Base-by-base conservation (phyloP, 2,329 filamentous ascomycete genomes). In the Pseudogymnoascus pannorum region DNA sequence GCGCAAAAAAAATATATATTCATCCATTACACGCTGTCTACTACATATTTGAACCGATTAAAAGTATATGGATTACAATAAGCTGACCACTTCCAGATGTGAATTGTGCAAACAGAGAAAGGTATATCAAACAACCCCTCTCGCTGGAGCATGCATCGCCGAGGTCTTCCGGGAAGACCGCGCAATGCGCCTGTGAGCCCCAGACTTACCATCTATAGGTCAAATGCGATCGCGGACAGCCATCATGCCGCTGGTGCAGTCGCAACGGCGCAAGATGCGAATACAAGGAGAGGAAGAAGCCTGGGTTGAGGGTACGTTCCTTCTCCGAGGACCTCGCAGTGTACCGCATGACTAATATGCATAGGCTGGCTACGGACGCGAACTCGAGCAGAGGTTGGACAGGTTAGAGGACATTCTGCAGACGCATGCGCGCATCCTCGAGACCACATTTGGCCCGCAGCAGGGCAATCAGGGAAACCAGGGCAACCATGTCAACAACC, bases 51-150 rank as follows among this genome's bases (percentile, higher is more conserved):
- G 35, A 40, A 51, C 59, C 22, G 66, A 66, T 26, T 20, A 61
- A 33, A 57, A 61, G 58, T 61, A 66, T 35, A 54, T 64, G 58
- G 65, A 67, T 42, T 63, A 67, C 57, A 66, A 64, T 66, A 70
- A 65, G 70, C 71, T 72, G 63, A 72, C 68, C 31, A 63, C 70
- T 61, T 70, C 67, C 73, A 87, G 85, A 69, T 87, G 89, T 71
- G 89, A 92, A 75, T 80, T 89, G 59, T 91, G 89, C 77, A 92
- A 92, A 75, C 86, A 89, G 73, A 79, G 89, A 76, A 93, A 92
- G 79, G 88, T n/a, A n/a, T 91, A 75, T 61, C n/a, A 14, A 18
- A 14, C 36, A 7, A 9, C n/a, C 6, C 12, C 33, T 35, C 36
- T 14, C 36, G n/a, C 36, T 18, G 36, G n/a, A 38, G 16, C n/a